These are phyloP conservation scores for Cenchrus fungigraminus DNA, from an alignment of 176 grass and related monocot genomes.

Conservation along the genomic window DNA sequence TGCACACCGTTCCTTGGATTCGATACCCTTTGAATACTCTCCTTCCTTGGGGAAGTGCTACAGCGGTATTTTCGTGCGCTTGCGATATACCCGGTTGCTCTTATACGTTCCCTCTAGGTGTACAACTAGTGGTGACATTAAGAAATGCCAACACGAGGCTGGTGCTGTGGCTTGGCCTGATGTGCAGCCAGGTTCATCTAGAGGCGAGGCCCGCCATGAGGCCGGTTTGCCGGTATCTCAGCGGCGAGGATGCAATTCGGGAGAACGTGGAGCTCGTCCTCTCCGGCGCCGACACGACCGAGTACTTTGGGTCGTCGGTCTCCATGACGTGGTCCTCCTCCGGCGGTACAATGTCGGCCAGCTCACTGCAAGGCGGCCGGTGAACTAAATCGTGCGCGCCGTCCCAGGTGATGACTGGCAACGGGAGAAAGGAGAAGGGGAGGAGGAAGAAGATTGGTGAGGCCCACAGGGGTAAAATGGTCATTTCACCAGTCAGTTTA, in stretches of 20 bases:
- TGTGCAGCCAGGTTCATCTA: neutral
- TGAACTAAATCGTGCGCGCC: neutral
- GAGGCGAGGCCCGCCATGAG: constrained; percentile 2
- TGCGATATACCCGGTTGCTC: no score
- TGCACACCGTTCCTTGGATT: no score
- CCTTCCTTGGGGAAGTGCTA: no score
- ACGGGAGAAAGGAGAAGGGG: no score
- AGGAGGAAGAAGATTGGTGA: no score
- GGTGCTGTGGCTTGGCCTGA: constrained; percentile 13
- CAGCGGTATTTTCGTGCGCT: no score
- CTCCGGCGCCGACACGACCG: neutral
- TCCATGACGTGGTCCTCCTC: constrained; percentile 10
- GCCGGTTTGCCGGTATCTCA: constrained; percentile 11
- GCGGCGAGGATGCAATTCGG: constrained; percentile 4
- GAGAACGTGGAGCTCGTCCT: neutral
- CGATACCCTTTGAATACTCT: no score
- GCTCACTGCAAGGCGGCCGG: constrained; percentile 1
- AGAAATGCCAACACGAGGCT: neutral
- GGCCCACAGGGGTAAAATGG: no score
- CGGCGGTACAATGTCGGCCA: neutral
- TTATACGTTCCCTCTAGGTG: no score
- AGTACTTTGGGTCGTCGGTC: neutral
- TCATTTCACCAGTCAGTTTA: no score
- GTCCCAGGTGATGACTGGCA: no score
- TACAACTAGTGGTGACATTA: no score